Base-by-base conservation (phyloP, 164 flowering plant genomes). In the Berberis vulgaris region DNA sequence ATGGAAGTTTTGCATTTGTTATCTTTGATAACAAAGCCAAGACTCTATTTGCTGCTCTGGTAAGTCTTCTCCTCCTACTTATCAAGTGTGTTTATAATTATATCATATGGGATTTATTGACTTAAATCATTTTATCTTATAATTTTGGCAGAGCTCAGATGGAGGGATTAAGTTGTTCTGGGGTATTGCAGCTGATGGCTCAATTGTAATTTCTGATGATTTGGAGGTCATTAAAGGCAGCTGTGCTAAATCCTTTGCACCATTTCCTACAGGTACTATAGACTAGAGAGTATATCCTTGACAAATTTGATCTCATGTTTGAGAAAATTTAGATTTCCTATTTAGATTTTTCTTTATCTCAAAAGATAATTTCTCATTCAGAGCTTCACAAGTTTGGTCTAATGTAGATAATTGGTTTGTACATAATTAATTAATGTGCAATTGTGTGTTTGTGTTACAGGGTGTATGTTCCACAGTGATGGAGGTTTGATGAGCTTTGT, bases 161-260 rank as follows among this genome's bases (percentile, higher is more conserved):
- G 94, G 88, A 3, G 84, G 82, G 61, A 81, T 85, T 59, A 78
- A 85, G 71, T 69, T 88, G 12, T 89, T 71, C 68, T 94, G 97
- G 99, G 99, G 97, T 1, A 75, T 89, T 47, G 96, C 96, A 40
- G 93, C 82, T 1, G 97, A 94, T 81, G 98, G 97, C 0, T 91
- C 97, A 1, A 87, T 89, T 8, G 97, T 91, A 6, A 84, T 91
- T 41, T 88, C 91, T 8, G 96, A 93, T 74, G 90, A 94, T 59
- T 41, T 87, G 63, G 80, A 82, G 12, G 82, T 86, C 65, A 78
- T 91, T 4, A 94, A 86, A 73, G 81, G 72, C 11, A 83, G 95
- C 45, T 94, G 99, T 71, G 93, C 90, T 62, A 94, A 84, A 71
- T 94, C 98, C 9, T 94, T 82, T 72, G 99, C 96, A 3, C 96